Base-by-base conservation (phyloP, 2,329 filamentous ascomycete genomes). In the Dothideomycetes sp. region DNA sequence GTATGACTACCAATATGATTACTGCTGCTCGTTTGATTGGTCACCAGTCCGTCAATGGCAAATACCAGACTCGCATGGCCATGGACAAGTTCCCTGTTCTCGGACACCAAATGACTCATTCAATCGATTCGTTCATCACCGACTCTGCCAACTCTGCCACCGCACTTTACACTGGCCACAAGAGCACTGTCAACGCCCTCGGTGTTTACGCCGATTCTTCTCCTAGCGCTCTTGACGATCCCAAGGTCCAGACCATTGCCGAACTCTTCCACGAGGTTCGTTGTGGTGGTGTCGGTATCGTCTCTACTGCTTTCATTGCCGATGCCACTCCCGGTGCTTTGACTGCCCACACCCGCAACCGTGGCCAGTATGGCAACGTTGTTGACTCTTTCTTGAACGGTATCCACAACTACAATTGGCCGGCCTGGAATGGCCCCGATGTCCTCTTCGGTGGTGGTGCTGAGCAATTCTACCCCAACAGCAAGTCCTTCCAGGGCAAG, bases 91-190 rank as follows among this genome's bases (percentile, higher is more conserved):
- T 91, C 63, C 84, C 85, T 3, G 45, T 88, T n/a, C 58, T 89
- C 9, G 85, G 85, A 15, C 85, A 93, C 60, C 84, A 89, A 64
- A 89, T 91, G 73, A 88, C 84, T 9, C 84, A 89, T 63, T 88
- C 83, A 1, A 76, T 91, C 55, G 84, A 89, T 64, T 78, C 71
- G 35, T 89, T 84, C 69, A 89, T 91, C 57, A 91, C 84, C 25
- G 84, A 91, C 60, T 85, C 80, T 46, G 85, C 85, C 62, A 91
- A 91, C 64, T 86, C 81, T 4, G 84, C 84, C 4, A 84, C 81
- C 30, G 82, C 84, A 12, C 68, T 91, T 13, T 91, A 89, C 65
- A 78, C 75, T 17, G 85, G 85, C 23, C 84, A 91, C 68, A 91
- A 91, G 71, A 82, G 76, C 54, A 82, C 78, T 0, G 84, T 89